These are phyloP conservation scores for Apostasia ramifera DNA, from an alignment of 106 monocot species.

Conservation along the genomic window DNA sequence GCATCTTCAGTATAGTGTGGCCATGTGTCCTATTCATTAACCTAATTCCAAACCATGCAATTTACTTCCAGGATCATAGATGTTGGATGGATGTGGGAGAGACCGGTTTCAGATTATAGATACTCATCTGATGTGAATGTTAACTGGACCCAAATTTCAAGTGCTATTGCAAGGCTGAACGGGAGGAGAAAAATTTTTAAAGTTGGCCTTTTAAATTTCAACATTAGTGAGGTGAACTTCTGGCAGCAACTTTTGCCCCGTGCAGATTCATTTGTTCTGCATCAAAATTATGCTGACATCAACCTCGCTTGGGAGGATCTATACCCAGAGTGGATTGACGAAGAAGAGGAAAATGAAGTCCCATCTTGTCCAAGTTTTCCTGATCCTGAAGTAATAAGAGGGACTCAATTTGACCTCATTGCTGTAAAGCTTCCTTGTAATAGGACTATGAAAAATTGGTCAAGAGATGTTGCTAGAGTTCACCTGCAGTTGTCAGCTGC, in stretches of 20 bases:
- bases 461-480: constrained; percentile 72
- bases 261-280: constrained; percentile 21
- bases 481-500: constrained; percentile 82
- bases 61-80: constrained; percentile 35
- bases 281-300: constrained; percentile 23
- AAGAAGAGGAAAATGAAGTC: constrained; percentile 69
- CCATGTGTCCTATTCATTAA: not conserved
- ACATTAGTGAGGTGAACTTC: constrained; percentile 50
- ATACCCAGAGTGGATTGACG: constrained; percentile 98
- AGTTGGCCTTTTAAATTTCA: constrained; percentile 74
- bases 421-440: constrained; percentile 90
- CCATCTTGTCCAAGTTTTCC: constrained; percentile 68
- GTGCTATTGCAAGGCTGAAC: constrained; percentile 18
- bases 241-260: constrained; percentile 50
- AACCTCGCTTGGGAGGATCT: constrained; percentile 71
- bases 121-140: constrained; percentile 46
- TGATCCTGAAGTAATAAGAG: constrained; percentile 26
- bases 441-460: constrained; percentile 40
- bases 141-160: constrained; percentile 54
- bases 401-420: constrained; percentile 37
- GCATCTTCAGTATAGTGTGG: not conserved
- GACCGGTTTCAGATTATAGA: constrained; percentile 24
- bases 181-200: constrained; percentile 16
- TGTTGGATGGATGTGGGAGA: constrained; percentile 62
- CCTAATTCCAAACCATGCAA: not conserved